Evolutionary conservation across 768 basidiomycete genomes (phyloP), one percentile per base, ranked within the genome.

Genomic region (Symmetrospora coprosmae): DNA sequence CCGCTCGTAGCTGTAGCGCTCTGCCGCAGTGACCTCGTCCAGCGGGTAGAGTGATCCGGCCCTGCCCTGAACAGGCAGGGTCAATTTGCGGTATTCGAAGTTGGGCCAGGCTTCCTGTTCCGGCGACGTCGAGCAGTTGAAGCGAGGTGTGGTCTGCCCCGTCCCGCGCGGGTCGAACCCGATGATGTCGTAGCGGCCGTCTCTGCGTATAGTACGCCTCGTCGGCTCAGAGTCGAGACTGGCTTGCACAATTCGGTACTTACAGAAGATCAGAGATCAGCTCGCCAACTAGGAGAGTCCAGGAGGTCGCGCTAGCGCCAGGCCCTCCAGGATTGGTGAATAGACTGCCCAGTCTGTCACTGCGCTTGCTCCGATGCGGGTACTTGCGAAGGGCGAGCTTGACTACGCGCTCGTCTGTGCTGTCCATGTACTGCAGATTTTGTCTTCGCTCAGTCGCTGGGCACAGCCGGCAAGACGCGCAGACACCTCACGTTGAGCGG

Each of bases 131-230:
- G 65, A 66, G 56, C 67, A 67, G 14, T 47, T 52, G 13, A 67
- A 43, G 0, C 33, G 7, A 4, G 67, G 67, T 2, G 50, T 25
- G 7, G 67, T 64, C 43, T 64, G 13, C 37, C 65, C 65, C n/a
- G 66, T 65, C 16, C 55, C 61, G 17, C 67, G 58, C 1, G 67
- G 67, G n/a, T 67, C 67, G 63, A 63, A 67, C 6, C 55, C 53
- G 46, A 67, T 4, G 40, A 67, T 38, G 38, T 67, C 46, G 45
- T 66, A 67, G 13, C 62, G 56, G 1, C 66, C 66, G 45, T 25
- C 23, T 13, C 45, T 13, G 23, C n/a, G n/a, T n/a, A n/a, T n/a
- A n/a, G n/a, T n/a, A n/a, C n/a, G n/a, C n/a, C n/a, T n/a, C n/a
- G n/a, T n/a, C n/a, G n/a, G n/a, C n/a, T n/a, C n/a, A n/a, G n/a